Evolutionary conservation across 2,329 filamentous ascomycete genomes (phyloP).

Genomic region (Exophiala xenobiotica): DNA sequence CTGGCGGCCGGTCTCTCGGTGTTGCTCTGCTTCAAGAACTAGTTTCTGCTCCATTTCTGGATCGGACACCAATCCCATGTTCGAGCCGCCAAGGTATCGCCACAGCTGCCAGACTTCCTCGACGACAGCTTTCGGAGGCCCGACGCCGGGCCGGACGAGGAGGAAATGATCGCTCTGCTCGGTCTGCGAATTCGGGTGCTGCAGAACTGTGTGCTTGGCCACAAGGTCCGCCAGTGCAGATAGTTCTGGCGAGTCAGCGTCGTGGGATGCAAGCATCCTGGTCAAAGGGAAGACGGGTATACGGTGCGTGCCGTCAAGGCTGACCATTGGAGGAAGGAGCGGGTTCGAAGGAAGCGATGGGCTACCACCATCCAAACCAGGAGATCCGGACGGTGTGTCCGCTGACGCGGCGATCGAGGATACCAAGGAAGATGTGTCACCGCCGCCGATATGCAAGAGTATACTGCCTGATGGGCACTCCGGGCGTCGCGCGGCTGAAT

Average conservation of each 20-base stretch:
- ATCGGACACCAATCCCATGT: slow-evolving; percentile 2
- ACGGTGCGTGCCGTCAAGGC: slow-evolving; percentile 15
- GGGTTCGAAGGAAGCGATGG: slow-evolving; percentile 10
- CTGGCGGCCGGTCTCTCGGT: too few species aligned
- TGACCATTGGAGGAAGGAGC: slow-evolving; percentile 26
- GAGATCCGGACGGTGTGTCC: too few species aligned
- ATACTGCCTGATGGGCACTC: slow-evolving; percentile 18
- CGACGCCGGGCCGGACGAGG: slow-evolving; percentile 18
- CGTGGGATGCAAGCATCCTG: slow-evolving; percentile 11
- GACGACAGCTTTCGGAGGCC: slow-evolving; percentile 12
- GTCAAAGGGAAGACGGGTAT: slow-evolving; percentile 26
- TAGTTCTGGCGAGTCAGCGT: not conserved
- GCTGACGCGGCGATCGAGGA: not conserved
- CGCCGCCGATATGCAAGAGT: slow-evolving; percentile 14
- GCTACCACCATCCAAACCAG: not conserved
- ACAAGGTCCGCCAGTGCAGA: slow-evolving; percentile 2
- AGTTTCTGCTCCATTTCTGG: not conserved
- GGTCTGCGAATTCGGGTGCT: not conserved
- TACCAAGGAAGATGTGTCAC: slow-evolving; percentile 5
- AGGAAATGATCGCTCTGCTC: slow-evolving; percentile 14
- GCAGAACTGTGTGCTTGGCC: not conserved
- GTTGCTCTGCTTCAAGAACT: too few species aligned
- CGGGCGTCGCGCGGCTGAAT: not conserved
- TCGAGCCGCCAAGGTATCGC: slow-evolving; percentile 26
- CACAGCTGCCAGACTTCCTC: slow-evolving; percentile 29